Base-by-base conservation (phyloP, 2,329 filamentous ascomycete species). In the Magnaporthiopsis incrustans region DNA sequence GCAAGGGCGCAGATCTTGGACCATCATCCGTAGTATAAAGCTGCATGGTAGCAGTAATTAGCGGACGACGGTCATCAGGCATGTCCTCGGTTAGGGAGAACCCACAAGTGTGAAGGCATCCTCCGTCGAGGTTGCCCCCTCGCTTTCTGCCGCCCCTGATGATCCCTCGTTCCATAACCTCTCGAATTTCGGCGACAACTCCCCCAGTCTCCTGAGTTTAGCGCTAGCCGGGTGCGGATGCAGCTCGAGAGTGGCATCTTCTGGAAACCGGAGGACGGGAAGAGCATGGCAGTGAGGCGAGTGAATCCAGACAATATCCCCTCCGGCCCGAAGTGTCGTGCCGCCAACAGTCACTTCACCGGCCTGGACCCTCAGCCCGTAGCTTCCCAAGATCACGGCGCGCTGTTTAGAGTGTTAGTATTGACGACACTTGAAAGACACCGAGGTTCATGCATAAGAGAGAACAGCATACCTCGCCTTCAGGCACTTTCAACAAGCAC, bases 271-370 rank as follows among this genome's bases (percentile, higher is more conserved):
- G 44, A 94, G 79, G 0, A 89, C 84, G 1, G 89, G 89, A 1
- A 94, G 74, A 1, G 90, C 86, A 70, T 91, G 85, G 53, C 87
- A 90, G 57, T 83, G 82, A 1, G 89, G 85, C 22, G 89, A 88
- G 72, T 85, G 85, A 22, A 91, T 79, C 78, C 83, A 86, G 77
- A 1, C 69, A 73, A 32, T 80, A 75, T 0, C 80, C 12, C 64
- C 62, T 1, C 65, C 78, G 1, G 81, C 72, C 14, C 77, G 77
- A 4, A 94, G 72, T 8, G 80, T 83, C 8, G 89, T 86, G 22
- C 90, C 89, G 18, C 85, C 82, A 32, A 94, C 73, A 1, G 84
- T 86, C 30, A 89, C 77, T 58, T 86, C 79, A 2, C 91, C 91
- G 63, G 79, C 79, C 11, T 78, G 70, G 0, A 94, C 81, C 15